Base-by-base conservation (phyloP, 345 rosid genomes). In the Hibiscus tridactylites region DNA sequence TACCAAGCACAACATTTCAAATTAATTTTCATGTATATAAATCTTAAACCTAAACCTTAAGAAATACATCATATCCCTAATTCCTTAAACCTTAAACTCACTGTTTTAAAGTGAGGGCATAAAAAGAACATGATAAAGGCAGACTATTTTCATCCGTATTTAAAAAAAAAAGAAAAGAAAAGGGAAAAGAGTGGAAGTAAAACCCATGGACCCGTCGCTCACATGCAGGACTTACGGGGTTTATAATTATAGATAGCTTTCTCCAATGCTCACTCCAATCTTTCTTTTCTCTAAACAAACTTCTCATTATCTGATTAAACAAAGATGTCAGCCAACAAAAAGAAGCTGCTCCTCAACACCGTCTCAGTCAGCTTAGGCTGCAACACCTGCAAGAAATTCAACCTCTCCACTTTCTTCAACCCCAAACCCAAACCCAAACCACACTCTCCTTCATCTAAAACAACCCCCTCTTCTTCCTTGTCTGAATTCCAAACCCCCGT, bases 361-460 rank as follows among this genome's bases (percentile, higher is more conserved):
- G 89, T 81, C 59, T 75, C 93, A 21, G 88, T 93, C 21, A 83
- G 81, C 87, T 53, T 88, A 19, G 91, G 91, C 56, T 94, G 98
- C 72, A 54, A 87, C 74, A 84, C 87, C 78, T 94, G 92, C 85
- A 83, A 79, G 81, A 82, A 75, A 75, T 82, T 87, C 26, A 89
- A 61, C 39, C 85, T 91, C 49, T 76, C 82, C 61, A 73, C 71
- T 26, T 53, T 93, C 53, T 84, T 88, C 81, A 79, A 76, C 74
- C 87, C 83, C 64, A 76, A 79, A 61, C 37, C 35, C 64, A 76
- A 79, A 61, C 37, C 35, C 64, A 76, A 79, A 61, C 70, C 80
- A 2, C 74, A 74, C 53, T 63, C 77, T 56, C 44, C 64, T 61
- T 72, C 66, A 49, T 57, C 52, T 33, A 33, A 65, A 54, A 65